A percentile compares a stretch with the other conserved stretches of the same genome.
phyloP scores from a whole-genome alignment of 768 basidiomycete species.

The Clitopilus passeckerianus region DNA sequence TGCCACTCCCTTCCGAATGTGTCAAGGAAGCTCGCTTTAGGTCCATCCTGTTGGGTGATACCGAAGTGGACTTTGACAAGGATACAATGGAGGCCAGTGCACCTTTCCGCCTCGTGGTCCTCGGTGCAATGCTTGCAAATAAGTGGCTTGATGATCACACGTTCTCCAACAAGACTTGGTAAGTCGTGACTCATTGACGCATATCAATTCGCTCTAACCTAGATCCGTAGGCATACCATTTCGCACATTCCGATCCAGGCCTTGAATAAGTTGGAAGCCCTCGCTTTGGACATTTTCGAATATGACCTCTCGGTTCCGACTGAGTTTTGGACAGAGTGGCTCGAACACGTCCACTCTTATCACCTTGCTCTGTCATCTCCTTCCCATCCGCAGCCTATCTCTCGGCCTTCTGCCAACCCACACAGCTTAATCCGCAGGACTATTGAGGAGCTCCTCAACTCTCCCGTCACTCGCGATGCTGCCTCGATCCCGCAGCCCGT shows the following conservation, averaged over 20 bases:
- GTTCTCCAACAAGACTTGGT: conserved; percentile 89
- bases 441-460: conserved; percentile 44
- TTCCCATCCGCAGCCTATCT: conserved; percentile 67
- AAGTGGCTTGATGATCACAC: conserved; percentile 90
- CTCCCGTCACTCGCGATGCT: conserved; percentile 25
- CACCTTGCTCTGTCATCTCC: conserved; percentile 60
- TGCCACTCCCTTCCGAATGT: conserved; percentile 44
- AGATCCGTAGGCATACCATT: conserved; percentile 62
- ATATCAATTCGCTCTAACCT: conserved; percentile 6
- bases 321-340: conserved; percentile 67
- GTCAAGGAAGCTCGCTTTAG: conserved; percentile 62
- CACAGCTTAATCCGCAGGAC: conserved; percentile 62
- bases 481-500: conserved; percentile 50
- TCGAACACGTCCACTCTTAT: conserved; percentile 58
- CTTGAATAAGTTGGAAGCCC: conserved; percentile 67
- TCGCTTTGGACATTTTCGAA: conserved; percentile 64
- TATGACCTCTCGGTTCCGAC: conserved; percentile 68
- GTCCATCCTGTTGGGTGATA: conserved; percentile 54
- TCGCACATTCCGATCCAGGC: conserved; percentile 68
- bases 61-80: conserved; percentile 32
- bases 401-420: conserved; percentile 70
- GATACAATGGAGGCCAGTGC: conserved; percentile 53
- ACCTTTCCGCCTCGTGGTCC: conserved; percentile 69
- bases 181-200: conserved; percentile 16
- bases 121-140: conserved; percentile 83